Conservation (phyloP, 164 flowering plant genomes). For the Berberis thunbergii region DNA sequence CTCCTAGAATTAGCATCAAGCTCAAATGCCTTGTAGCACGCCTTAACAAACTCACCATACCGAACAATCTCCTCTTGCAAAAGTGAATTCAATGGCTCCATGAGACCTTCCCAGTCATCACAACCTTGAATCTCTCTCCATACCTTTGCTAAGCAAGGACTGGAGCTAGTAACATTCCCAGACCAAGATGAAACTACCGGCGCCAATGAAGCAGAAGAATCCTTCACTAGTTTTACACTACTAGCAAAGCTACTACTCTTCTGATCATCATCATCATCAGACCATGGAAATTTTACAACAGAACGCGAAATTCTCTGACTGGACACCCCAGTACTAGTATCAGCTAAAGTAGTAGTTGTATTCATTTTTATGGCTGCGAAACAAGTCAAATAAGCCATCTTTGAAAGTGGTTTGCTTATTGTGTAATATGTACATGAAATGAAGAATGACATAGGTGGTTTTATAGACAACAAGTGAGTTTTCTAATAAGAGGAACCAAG, state of each 20-base stretch:
- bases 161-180: background rate
- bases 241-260: background rate
- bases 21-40: conserved; percentile 71
- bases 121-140: conserved; percentile 74
- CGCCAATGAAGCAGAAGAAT: conserved; percentile 1
- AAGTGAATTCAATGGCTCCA: conserved; percentile 56
- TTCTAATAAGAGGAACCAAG: background rate
- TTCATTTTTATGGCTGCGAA: too few relatives aligned
- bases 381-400: too few relatives aligned
- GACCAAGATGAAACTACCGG: background rate
- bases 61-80: conserved; percentile 57
- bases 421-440: too few relatives aligned
- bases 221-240: background rate
- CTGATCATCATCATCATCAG: too few relatives aligned
- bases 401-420: too few relatives aligned
- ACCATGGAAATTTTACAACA: too few relatives aligned
- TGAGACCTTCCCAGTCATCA: conserved; percentile 56
- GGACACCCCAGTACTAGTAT: too few relatives aligned
- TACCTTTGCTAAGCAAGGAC: conserved; percentile 19
- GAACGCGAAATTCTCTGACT: too few relatives aligned
- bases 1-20: conserved; percentile 57
- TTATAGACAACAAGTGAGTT: background rate
- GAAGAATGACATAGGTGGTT: background rate
- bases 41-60: conserved; percentile 56
- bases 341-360: too few relatives aligned